A percentile compares a stretch with the other conserved stretches of the same genome.
Conservation (phyloP, 2,329 filamentous ascomycete species). For the Pezicula carpinea region DNA sequence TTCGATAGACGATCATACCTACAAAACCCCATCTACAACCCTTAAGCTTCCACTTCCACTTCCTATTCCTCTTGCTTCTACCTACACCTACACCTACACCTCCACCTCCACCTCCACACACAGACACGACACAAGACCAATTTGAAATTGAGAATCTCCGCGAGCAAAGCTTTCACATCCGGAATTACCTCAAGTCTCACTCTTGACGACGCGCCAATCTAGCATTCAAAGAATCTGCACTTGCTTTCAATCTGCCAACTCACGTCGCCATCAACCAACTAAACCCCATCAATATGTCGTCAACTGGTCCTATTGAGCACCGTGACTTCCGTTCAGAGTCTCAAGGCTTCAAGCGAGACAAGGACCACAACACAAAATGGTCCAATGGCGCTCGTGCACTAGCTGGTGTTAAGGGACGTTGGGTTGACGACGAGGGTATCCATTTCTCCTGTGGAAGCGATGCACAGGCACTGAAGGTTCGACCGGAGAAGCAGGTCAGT, state of each 20-base stretch:
- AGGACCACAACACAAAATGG: slow-evolving; percentile 27
- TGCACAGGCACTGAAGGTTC: slow-evolving; percentile 17
- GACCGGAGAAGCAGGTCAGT: slow-evolving; percentile 23
- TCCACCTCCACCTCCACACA: slow-evolving; percentile 8
- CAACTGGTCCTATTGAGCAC: slow-evolving; percentile 11
- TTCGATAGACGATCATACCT: slow-evolving; percentile 13
- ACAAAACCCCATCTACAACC: slow-evolving; percentile 4
- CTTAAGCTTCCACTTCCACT: slow-evolving; percentile 1
- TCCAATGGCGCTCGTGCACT: slow-evolving; percentile 17
- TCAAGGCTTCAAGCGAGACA: slow-evolving; percentile 25
- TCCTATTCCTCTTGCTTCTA: slow-evolving; percentile 11
- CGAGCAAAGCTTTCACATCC: no score
- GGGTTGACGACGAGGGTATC: slow-evolving; percentile 2
- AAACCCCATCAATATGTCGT: no score
- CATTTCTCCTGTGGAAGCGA: slow-evolving; percentile 6
- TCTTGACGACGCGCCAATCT: background rate
- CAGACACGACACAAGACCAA: no score
- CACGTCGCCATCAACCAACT: background rate
- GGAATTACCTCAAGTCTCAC: background rate
- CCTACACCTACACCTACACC: slow-evolving; percentile 6
- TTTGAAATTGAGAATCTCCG: background rate
- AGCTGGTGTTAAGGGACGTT: slow-evolving; percentile 10
- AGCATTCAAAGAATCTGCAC: background rate
- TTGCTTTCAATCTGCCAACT: no score
- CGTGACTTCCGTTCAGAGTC: slow-evolving; percentile 27